Base-by-base conservation (phyloP, 1,284 basidiomycete genomes). In the Puccinia polysora region DNA sequence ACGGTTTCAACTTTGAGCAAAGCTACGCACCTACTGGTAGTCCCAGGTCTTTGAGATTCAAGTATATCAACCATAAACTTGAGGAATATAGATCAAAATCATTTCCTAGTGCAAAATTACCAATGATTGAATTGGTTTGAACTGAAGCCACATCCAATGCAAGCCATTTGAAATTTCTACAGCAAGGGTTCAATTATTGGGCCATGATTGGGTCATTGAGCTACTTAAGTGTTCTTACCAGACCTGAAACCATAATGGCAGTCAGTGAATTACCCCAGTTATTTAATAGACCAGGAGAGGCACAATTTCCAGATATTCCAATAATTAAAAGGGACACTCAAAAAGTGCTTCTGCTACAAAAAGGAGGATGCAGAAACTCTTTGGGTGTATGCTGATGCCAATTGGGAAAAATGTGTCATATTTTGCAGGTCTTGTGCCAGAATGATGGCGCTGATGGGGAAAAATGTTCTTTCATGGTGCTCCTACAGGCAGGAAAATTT, bases 361-460 rank as follows among this genome's bases (percentile, higher is more conserved):
- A 71, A 82, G 15, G 20, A 72, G 0, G 76, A 77, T 6, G 83
- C 82, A 73, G 75, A 77, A n/a, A 79, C 82, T 59, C 76, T 84
- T 0, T 18, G 77, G 7, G 82, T 81, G 0, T 84, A 78, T 74
- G 78, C 80, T 0, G 83, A 85, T 74, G 80, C 82, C 0, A 81
- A 83, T 69, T 82, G 77, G 75, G 82, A 78, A 23, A 77, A 78
- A 36, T 79, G 79, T 45, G 63, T 73, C 0, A 76, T 78, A 32
- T 77, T 77, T 30, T 71, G 77, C 0, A 53, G 75, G 7, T 82
- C 81, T 0, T 80, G 81, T 12, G 81, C 80, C 10, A 82, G 83
- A 0, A 82, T 81, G 68, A 74, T 76, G 6, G 81, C 81, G 74
- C 75, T 74, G 8, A 40, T 80, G 12, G 75, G 75, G 18, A 76